Percentiles rank a stretch among this genome's conserved stretches.
phyloP scores from a whole-genome alignment of 176 grass and related monocot species.

The Melocanna baccifera region DNA sequence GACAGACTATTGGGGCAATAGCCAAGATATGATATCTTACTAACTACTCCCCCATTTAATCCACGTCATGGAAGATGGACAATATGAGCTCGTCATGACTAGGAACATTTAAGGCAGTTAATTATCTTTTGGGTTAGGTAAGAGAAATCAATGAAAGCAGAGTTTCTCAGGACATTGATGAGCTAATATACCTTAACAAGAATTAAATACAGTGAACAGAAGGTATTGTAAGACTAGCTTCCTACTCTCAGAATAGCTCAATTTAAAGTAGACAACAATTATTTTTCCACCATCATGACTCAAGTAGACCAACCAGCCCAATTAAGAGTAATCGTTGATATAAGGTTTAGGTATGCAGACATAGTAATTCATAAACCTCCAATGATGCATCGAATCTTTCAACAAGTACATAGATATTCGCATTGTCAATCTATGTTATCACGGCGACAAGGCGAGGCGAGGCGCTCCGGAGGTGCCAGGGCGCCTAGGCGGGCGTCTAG shows the following conservation, averaged over 20 bases:
- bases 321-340: neutral
- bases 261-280: neutral
- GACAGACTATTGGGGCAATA: neutral
- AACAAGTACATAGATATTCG: neutral
- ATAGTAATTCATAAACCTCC: neutral
- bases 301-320: neutral
- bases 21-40: conserved; percentile 24
- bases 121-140: neutral
- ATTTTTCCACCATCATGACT: neutral
- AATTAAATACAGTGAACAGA: conserved; percentile 8
- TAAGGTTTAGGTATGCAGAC: neutral
- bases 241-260: conserved; percentile 7
- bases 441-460: no score
- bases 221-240: neutral
- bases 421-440: neutral
- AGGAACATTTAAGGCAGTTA: conserved; percentile 1
- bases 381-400: neutral
- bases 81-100: neutral
- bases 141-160: conserved; percentile 9
- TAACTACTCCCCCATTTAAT: conserved; percentile 27
- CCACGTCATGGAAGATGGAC: conserved; percentile 13
- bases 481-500: no score
- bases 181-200: conserved; percentile 13
- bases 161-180: neutral
- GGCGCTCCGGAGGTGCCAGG: no score